Percentiles rank a stretch among this genome's conserved stretches.
phyloP scores from a whole-genome alignment of 345 rosid species.

The Rhodamnia argentea region DNA sequence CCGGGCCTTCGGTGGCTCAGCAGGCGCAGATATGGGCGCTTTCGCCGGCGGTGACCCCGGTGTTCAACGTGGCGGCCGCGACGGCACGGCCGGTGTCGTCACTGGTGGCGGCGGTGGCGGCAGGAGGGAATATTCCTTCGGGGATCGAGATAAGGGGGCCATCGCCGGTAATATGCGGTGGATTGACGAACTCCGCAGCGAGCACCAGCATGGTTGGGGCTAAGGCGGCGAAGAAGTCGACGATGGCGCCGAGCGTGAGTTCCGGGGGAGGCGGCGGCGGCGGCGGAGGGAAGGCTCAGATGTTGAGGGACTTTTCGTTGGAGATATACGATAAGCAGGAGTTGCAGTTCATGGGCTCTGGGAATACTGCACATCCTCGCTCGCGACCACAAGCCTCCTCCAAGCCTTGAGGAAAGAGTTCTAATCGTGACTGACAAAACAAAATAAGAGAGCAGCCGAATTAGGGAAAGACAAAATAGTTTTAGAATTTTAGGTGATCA shows the following conservation, averaged over 20 bases:
- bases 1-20: background rate
- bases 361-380: background rate
- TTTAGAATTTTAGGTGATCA: background rate
- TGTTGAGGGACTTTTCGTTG: constrained; percentile 28
- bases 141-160: constrained; percentile 1
- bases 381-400: background rate
- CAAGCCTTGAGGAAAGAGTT: constrained; percentile 6
- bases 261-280: constrained; percentile 1
- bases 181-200: constrained; percentile 5
- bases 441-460: background rate
- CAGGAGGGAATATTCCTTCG: background rate
- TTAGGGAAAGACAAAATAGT: background rate
- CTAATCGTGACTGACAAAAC: background rate
- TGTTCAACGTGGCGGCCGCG: constrained; percentile 22
- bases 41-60: constrained; percentile 17
- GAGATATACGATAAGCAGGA: constrained; percentile 32
- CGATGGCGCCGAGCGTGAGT: constrained; percentile 35
- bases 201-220: constrained; percentile 21
- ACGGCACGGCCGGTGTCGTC: constrained; percentile 24
- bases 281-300: constrained; percentile 19
- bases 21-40: constrained; percentile 28
- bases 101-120: background rate
- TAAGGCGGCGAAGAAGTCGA: constrained; percentile 25
- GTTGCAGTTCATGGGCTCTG: constrained; percentile 26
- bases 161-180: constrained; percentile 2